Conservation (phyloP, 106 monocot species). For the Apostasia shenzhenica region DNA sequence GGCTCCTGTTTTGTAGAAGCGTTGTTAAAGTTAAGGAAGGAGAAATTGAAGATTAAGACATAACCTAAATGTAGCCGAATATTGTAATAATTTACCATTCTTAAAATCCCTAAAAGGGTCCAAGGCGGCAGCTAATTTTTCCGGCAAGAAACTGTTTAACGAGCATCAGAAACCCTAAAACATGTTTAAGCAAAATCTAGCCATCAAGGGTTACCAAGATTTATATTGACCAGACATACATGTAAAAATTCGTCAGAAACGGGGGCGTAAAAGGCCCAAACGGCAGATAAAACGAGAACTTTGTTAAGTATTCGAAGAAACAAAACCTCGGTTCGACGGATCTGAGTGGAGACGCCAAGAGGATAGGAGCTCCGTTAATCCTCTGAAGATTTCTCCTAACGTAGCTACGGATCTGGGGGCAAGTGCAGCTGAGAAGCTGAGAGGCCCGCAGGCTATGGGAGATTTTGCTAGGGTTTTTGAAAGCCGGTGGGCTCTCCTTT, state of each 20-base stretch:
- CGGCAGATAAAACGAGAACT: neutral
- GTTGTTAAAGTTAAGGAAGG: too few species aligned
- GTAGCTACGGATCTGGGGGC: neutral
- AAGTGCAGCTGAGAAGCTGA: slow-evolving; percentile 2
- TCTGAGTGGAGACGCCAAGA: neutral
- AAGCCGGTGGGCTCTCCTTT: neutral
- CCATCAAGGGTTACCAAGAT: neutral
- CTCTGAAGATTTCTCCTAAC: neutral
- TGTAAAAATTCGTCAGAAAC: neutral
- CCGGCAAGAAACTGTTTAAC: too few species aligned
- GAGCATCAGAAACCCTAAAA: neutral
- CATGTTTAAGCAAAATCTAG: slow-evolving; percentile 4
- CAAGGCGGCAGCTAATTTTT: too few species aligned
- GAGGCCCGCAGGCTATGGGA: neutral
- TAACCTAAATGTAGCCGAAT: too few species aligned
- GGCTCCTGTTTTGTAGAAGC: too few species aligned
- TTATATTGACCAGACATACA: neutral
- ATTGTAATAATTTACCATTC: too few species aligned
- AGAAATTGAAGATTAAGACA: too few species aligned
- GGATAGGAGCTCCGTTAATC: neutral
- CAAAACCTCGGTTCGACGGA: neutral
- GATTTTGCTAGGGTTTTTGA: slow-evolving; percentile 8
- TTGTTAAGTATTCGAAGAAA: neutral
- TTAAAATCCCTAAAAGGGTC: too few species aligned
- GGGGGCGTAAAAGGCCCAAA: neutral